A percentile compares a stretch with the other conserved stretches of the same genome.
Conservation (phyloP, 169 alveolate species). For the Cryptosporidium viatorum region DNA sequence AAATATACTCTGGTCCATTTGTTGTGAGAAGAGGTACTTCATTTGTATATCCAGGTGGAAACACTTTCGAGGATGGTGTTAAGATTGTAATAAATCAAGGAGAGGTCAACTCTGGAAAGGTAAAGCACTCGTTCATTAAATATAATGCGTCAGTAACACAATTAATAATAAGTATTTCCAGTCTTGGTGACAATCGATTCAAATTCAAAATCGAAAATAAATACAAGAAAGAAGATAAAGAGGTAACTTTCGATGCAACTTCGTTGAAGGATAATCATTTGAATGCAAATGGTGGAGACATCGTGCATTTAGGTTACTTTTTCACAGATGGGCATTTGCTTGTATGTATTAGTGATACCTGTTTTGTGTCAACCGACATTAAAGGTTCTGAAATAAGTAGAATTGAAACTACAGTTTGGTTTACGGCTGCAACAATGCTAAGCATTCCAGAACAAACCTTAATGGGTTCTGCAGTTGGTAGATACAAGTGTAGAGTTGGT, state of each 20-base stretch:
- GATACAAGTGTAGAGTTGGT: constrained; percentile 46
- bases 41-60: constrained; percentile 24
- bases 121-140: neutral
- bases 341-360: constrained; percentile 29
- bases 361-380: neutral
- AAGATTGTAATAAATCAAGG: constrained; percentile 28
- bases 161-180: neutral
- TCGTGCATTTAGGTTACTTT: neutral
- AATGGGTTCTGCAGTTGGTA: constrained; percentile 45
- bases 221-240: neutral
- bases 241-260: neutral
- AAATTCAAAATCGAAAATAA: neutral
- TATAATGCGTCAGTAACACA: neutral
- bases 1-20: constrained; percentile 21
- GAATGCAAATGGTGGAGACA: neutral
- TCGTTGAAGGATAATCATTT: neutral
- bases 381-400: constrained; percentile 2
- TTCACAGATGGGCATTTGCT: constrained; percentile 36
- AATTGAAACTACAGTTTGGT: constrained; percentile 29
- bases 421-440: neutral
- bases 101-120: neutral
- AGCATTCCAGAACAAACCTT: constrained; percentile 13
- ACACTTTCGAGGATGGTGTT: constrained; percentile 27
- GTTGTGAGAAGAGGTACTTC: neutral
- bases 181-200: neutral